Percentiles rank a stretch among this genome's conserved stretches.
Conservation (phyloP, 805 yeast species). For the Wickerhamiella shivajii region DNA sequence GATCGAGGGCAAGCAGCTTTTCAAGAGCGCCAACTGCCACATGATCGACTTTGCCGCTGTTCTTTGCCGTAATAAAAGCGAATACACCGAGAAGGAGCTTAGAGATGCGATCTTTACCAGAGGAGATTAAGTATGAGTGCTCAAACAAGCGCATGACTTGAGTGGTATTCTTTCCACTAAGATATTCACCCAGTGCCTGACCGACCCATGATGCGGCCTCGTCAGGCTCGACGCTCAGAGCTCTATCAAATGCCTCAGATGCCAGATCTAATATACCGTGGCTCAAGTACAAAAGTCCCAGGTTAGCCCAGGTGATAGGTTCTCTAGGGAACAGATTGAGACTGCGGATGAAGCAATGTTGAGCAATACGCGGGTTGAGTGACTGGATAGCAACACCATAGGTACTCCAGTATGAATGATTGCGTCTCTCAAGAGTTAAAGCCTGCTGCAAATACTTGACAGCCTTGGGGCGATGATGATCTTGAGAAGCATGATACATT, state of each 20-base stretch:
- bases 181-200: constrained; percentile 42
- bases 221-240: constrained; percentile 73
- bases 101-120: constrained; percentile 55
- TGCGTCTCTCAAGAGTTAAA: constrained; percentile 53
- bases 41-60: constrained; percentile 12
- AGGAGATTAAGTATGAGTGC: constrained; percentile 66
- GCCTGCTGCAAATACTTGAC: constrained; percentile 48
- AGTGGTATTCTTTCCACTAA: constrained; percentile 26
- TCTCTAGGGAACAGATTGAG: constrained; percentile 53
- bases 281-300: constrained; percentile 62
- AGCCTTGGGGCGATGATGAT: constrained; percentile 34
- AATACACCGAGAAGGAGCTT: constrained; percentile 58
- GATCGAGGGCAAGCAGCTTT: constrained; percentile 37
- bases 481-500: constrained; percentile 17
- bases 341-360: constrained; percentile 86
- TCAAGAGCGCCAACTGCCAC: constrained; percentile 29
- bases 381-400: constrained; percentile 63
- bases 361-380: constrained; percentile 57
- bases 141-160: constrained; percentile 44
- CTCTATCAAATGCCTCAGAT: constrained; percentile 50
- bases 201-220: constrained; percentile 72
- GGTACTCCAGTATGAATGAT: constrained; percentile 64
- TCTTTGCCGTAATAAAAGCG: constrained; percentile 24
- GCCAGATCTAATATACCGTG: constrained; percentile 62
- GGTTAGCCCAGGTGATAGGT: constrained; percentile 59